Evolutionary conservation across 768 basidiomycete species (phyloP), one percentile per base, ranked within the genome.

Genomic region (Naganishia onofrii): DNA sequence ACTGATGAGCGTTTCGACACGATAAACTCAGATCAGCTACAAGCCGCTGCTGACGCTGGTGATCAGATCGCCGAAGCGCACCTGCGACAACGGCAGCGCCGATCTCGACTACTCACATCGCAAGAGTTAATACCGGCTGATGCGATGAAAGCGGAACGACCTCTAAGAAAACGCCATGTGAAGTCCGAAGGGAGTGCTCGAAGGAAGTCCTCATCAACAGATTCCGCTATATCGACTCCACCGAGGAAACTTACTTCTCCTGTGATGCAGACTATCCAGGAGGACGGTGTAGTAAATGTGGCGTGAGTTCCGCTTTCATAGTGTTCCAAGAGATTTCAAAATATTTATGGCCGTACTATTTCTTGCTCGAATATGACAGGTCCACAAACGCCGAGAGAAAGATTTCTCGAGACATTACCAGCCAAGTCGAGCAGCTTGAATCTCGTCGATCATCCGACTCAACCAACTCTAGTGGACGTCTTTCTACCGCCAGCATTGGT

Each of bases 51-150:
- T 21, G 28, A 54, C n/a, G 51, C 67, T 23, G 67, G 67, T 19
- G 67, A 68, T n/a, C 67, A 68, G n/a, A 68, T 68, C 26, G 67
- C 67, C 21, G 67, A 68, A 28, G 54, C 67, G 1, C 67, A 68
- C 42, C 36, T 68, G 10, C 67, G 36, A 2, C 54, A 52, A 28
- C 3, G 65, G 21, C 9, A 42, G 32, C 36, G 51, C 26, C 23
- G 48, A n/a, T n/a, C 48, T 21, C 65, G 32, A 34, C 2, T 54
- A 23, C 2, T 36, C 23, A 19, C 23, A 26, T 46, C 48, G 23
- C 26, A 53, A 12, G 48, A 34, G n/a, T 23, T 26, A 2, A 1
- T 38, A 13, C 48, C 60, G 2, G 60, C 60, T 36, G 60, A 63
- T 63, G 23, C 38, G n/a, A 51, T n/a, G 48, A 17, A n/a, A 51